Base-by-base conservation (phyloP, 148 eudicot genomes). In the Vaccinium vitisidaea region DNA sequence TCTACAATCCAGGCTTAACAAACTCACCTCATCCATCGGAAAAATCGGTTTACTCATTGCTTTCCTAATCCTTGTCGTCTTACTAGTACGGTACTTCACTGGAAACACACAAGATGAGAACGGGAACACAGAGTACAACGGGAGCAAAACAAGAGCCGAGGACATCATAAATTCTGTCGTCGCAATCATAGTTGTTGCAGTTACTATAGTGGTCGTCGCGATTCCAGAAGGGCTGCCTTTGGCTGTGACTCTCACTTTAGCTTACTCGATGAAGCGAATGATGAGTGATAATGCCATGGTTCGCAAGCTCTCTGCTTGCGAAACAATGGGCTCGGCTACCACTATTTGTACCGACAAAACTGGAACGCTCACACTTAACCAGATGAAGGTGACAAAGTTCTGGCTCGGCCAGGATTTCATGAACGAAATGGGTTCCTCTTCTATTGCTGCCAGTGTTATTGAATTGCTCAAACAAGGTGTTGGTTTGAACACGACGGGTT, bases 281-380 rank as follows among this genome's bases (percentile, higher is more conserved):
- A 79, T 79, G 82, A 23, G 74, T 39, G 83, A 80, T n/a, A 52
- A 80, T 2, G 74, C 74, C 30, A 80, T 80, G 83, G 83, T 80
- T 59, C 30, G 74, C 12, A 80, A 80, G 55, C 74, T 80, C 10
- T 21, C 83, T 59, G 83, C 83, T 39, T 80, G 83, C 6, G 83
- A 80, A 63, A 80, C 83, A 10, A 80, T 80, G 83, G 74, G 83
- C 9, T 61, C 74, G 0, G 74, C 74, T 12, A 80, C 83, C n/a
- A 43, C n/a, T n/a, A 61, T 80, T 9, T 80, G 83, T n/a, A 80
- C 74, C 4, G 83, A 80, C 19, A 80, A 80, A 30, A 80, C 83
- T 1, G 75, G 83, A 25, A 81, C 83, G 0, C 74, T 81, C n/a
- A 81, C 83, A 43, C 18, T 81, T 14, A 81, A 81, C 74, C 54